Percentiles rank a stretch among this genome's conserved stretches.
These are phyloP conservation scores for Lasiosphaeria ovina DNA, from an alignment of 495 filamentous ascomycete species.

Conservation along the genomic window DNA sequence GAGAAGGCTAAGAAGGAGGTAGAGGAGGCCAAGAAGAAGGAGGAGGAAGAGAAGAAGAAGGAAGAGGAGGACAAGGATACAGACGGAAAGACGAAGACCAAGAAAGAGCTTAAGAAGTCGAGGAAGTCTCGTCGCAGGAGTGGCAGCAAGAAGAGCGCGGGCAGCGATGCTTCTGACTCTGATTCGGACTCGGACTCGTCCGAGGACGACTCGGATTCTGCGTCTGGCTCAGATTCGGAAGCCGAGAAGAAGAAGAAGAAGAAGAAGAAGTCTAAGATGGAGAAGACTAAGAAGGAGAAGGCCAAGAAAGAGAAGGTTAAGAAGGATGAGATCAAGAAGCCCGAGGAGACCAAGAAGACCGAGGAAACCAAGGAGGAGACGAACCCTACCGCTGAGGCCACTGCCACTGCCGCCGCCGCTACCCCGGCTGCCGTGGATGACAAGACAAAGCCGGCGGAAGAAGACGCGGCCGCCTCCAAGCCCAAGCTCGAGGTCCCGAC, in stretches of 20 bases:
- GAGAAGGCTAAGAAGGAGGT: slow-evolving; percentile 26
- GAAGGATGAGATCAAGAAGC: slow-evolving; percentile 10
- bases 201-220: slow-evolving; percentile 7
- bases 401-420: slow-evolving; percentile 1
- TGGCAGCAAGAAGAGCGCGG: slow-evolving; percentile 7
- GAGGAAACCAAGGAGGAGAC: slow-evolving; percentile 18
- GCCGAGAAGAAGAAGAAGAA: slow-evolving; percentile 23
- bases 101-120: slow-evolving; percentile 13
- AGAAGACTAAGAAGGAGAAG: slow-evolving; percentile 20
- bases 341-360: slow-evolving; percentile 11
- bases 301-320: slow-evolving; percentile 11
- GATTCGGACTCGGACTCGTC: slow-evolving; percentile 12
- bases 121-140: not conserved
- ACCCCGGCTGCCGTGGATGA: slow-evolving; percentile 7
- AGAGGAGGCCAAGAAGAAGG: slow-evolving; percentile 28
- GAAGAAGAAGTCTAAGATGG: slow-evolving; percentile 11
- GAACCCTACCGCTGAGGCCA: slow-evolving; percentile 7
- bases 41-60: slow-evolving; percentile 22
- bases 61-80: slow-evolving; percentile 16
- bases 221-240: slow-evolving; percentile 15
- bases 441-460: slow-evolving; percentile 14
- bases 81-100: slow-evolving; percentile 9
- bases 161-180: slow-evolving; percentile 6
- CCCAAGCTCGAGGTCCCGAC: slow-evolving; percentile 7
- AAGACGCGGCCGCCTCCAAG: slow-evolving; percentile 3